Evolutionary conservation across 768 basidiomycete species (phyloP).

Genomic region (Serendipita sp.): DNA sequence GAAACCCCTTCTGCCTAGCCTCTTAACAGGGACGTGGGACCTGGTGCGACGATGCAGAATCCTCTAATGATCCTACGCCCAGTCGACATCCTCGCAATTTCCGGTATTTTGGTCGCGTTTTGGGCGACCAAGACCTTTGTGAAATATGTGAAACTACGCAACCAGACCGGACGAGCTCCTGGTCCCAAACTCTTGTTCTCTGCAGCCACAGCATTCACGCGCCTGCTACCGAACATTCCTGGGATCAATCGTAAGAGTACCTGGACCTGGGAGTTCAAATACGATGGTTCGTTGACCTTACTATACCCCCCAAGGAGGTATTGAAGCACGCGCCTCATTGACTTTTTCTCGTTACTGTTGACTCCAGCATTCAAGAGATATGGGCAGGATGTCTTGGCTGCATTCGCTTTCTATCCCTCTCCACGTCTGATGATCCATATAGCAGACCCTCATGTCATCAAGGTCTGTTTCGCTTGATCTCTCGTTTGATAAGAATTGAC

Average conservation of each 20-base stretch:
- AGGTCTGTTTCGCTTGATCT: not conserved
- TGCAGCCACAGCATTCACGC: not conserved
- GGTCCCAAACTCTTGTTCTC: not conserved
- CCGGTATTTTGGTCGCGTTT: no score
- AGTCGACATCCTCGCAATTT: no score
- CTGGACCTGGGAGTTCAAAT: not conserved
- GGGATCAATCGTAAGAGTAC: not conserved
- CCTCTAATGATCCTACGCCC: no score
- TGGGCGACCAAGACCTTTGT: not conserved
- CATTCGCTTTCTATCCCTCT: not conserved
- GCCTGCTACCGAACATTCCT: not conserved
- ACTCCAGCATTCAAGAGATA: not conserved
- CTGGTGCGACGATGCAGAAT: no score
- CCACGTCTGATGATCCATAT: not conserved
- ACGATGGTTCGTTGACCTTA: not conserved
- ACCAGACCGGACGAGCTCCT: not conserved
- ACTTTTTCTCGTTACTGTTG: not conserved
- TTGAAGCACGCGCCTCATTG: no score
- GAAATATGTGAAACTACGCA: not conserved
- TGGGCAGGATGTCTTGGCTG: not conserved
- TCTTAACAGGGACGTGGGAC: no score
- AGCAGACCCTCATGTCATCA: not conserved
- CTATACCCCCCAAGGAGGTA: not conserved
- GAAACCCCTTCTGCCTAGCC: no score
- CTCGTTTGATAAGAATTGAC: no score